Evolutionary conservation across 176 grass and related monocot species (phyloP).

Genomic region (Hsuehochloa calcarea): DNA sequence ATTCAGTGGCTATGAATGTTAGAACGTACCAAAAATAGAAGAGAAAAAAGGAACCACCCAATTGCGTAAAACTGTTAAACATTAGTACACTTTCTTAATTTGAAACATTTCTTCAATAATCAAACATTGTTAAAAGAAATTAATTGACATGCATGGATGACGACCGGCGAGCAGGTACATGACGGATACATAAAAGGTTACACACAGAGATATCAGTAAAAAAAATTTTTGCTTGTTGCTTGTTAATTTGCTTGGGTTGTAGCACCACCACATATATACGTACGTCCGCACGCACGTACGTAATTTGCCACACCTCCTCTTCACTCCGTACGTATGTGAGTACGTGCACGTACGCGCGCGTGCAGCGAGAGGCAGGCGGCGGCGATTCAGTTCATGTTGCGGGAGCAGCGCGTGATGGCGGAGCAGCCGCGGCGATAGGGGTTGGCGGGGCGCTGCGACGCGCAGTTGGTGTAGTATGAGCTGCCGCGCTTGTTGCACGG

Average conservation of each 20-base stretch:
- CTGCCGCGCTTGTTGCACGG: conserved; percentile 61
- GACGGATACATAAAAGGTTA: not conserved
- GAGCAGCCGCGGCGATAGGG: conserved; percentile 77
- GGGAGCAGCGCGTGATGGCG: conserved; percentile 67
- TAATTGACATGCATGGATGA: not conserved
- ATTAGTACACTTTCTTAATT: not conserved
- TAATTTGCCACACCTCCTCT: not conserved
- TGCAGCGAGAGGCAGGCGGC: not conserved
- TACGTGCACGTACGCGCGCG: not conserved
- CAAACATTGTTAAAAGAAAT: not conserved
- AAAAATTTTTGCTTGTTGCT: too few species aligned
- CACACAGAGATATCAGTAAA: not conserved
- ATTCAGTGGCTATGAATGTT: too few species aligned
- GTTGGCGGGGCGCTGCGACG: conserved; percentile 29
- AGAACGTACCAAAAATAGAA: too few species aligned
- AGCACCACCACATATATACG: not conserved
- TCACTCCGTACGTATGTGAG: not conserved
- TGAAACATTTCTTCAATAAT: too few species aligned
- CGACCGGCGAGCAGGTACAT: not conserved
- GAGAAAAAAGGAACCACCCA: not conserved
- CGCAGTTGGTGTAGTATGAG: conserved; percentile 83
- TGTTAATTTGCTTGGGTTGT: not conserved
- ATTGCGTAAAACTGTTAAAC: not conserved
- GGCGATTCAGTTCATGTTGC: conserved; percentile 37
- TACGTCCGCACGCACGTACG: not conserved